A percentile compares a stretch with the other conserved stretches of the same genome.
These are phyloP conservation scores for Colletotrichum noveboracense DNA, from an alignment of 2,329 filamentous ascomycete genomes.

Conservation along the genomic window DNA sequence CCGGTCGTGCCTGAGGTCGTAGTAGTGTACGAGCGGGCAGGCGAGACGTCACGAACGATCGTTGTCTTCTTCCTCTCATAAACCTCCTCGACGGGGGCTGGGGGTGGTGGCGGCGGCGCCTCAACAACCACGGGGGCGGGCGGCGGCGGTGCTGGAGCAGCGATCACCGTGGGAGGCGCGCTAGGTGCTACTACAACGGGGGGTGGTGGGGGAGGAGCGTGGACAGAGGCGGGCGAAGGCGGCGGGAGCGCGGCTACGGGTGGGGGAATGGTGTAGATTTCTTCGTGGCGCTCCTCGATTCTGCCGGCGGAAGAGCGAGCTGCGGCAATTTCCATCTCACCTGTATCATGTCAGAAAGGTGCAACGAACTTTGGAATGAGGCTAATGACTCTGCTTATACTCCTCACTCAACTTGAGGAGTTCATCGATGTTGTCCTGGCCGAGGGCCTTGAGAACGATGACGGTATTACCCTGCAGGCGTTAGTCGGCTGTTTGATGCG, in stretches of 20 bases:
- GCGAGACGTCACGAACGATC: conserved; percentile 55
- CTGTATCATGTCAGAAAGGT: conserved; percentile 28
- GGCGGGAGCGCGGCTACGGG: conserved; percentile 26
- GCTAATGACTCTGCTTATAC: conserved; percentile 62
- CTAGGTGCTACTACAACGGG: conserved; percentile 29
- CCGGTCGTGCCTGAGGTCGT: conserved; percentile 38
- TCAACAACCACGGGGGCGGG: conserved; percentile 37
- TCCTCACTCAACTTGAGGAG: conserved; percentile 83
- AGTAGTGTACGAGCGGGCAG: conserved; percentile 42
- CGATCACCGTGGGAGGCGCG: conserved; percentile 30
- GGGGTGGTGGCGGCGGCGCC: conserved; percentile 33
- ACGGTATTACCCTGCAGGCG: conserved; percentile 73
- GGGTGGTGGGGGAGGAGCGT: conserved; percentile 19
- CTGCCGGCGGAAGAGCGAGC: conserved; percentile 52
- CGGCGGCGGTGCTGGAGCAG: conserved; percentile 28
- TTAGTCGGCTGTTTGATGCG: conserved; percentile 3
- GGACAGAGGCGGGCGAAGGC: conserved; percentile 28
- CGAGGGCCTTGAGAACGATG: conserved; percentile 82
- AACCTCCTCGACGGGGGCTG: conserved; percentile 40
- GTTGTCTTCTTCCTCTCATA: conserved; percentile 52
- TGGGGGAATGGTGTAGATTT: conserved; percentile 40
- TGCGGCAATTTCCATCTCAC: conserved; percentile 49
- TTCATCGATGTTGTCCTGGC: conserved; percentile 90
- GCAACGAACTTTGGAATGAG: too few relatives aligned
- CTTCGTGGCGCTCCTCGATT: conserved; percentile 54